phyloP scores from a whole-genome alignment of 768 basidiomycete genomes.

The Suillus brevipes region DNA sequence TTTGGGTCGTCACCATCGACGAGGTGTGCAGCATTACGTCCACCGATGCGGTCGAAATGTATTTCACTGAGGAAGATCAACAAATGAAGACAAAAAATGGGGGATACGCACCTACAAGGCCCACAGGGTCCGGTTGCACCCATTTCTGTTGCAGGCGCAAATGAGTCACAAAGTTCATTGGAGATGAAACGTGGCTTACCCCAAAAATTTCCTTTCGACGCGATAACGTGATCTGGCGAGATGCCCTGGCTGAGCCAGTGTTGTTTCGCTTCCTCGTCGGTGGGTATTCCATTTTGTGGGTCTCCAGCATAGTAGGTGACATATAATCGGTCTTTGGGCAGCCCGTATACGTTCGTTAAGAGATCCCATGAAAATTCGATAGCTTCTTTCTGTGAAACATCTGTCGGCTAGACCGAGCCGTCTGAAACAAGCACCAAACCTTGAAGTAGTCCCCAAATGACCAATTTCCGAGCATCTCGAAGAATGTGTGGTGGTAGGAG shows the following conservation, averaged over 20 bases:
- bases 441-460: slow-evolving; percentile 99
- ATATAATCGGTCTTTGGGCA: slow-evolving; percentile 89
- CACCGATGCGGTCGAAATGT: slow-evolving; percentile 97
- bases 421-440: slow-evolving; percentile 40
- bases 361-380: slow-evolving; percentile 93
- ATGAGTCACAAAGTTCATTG: background rate
- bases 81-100: background rate
- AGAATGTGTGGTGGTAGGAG: slow-evolving; percentile 97
- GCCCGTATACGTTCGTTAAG: slow-evolving; percentile 82
- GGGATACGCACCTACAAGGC: slow-evolving; percentile 71
- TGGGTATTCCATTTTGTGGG: slow-evolving; percentile 74
- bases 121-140: slow-evolving; percentile 97
- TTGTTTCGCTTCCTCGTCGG: slow-evolving; percentile 86
- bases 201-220: slow-evolving; percentile 99
- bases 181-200: slow-evolving; percentile 50
- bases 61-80: slow-evolving; percentile 66
- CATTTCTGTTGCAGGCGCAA: slow-evolving; percentile 71
- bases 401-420: slow-evolving; percentile 11
- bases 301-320: slow-evolving; percentile 99
- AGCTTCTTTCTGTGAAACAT: slow-evolving; percentile 75
- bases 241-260: slow-evolving; percentile 91
- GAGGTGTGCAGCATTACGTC: slow-evolving; percentile 88
- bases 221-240: slow-evolving; percentile 84
- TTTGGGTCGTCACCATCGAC: slow-evolving; percentile 97
- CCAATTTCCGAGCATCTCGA: slow-evolving; percentile 99